Evolutionary conservation across 2,329 filamentous ascomycete genomes (phyloP), one percentile per base, ranked within the genome.

Genomic region (Neofusicoccum umdonicola): DNA sequence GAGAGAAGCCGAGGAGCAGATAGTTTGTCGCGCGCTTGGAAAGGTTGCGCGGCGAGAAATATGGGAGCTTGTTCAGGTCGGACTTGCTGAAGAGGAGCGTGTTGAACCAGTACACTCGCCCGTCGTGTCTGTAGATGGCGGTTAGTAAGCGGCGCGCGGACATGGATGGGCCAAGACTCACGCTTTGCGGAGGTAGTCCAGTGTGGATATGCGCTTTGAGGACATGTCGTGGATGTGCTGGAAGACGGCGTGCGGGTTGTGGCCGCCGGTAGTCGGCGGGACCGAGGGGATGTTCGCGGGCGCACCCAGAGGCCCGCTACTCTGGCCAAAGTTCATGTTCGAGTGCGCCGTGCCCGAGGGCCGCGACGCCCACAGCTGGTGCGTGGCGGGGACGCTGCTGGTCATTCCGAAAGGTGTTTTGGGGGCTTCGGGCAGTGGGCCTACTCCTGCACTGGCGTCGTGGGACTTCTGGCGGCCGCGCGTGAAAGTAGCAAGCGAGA

Each of bases 21-120:
- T 94, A 96, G 77, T 97, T 97, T 60, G 93, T 96, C 41, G 95
- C 94, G 70, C 95, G 91, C 65, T 93, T 90, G 67, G 92, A 89
- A 56, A 97, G 87, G 74, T 94, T 95, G 68, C 90, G 88, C 3
- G 87, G 82, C 66, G 96, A 91, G 74, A 96, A 94, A 74, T 92
- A 96, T 51, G 94, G 89, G 81, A 97, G 89, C 73, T 89, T 88
- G 60, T 85, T 82, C 39, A 98, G 84, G 76, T 97, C 92, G 35
- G 86, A 78, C 72, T 92, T 90, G 69, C 93, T 91, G 78, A 97
- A 97, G 73, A 96, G 90, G 66, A 97, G 87, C 0, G 95, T 97
- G 79, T 97, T 97, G 83, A 98, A 97, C 93, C 95, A 98, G 81
- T 96, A 98, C 47, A 97, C 88, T 65, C 92, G 89, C 66, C 94